These are phyloP conservation scores for Lentinula lateritia DNA, from an alignment of 768 basidiomycete genomes.

Conservation along the genomic window DNA sequence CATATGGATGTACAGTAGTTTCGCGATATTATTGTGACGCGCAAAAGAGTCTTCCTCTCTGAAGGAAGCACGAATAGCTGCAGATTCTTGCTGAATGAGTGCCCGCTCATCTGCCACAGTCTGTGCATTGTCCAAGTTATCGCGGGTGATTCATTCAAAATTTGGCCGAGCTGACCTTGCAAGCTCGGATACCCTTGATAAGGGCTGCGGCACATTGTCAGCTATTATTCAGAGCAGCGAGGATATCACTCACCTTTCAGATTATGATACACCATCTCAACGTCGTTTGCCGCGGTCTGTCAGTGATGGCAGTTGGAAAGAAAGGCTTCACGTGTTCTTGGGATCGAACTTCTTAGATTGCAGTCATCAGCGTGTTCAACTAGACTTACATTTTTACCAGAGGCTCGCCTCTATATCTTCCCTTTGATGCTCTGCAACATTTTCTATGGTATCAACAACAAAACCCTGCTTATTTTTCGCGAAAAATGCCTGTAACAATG, in stretches of 20 bases:
- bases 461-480: slow-evolving; percentile 1
- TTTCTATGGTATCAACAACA: neutral
- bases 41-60: slow-evolving; percentile 94
- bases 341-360: neutral
- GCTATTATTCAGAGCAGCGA: neutral
- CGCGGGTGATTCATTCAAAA: slow-evolving; percentile 19
- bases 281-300: neutral
- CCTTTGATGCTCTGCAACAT: neutral
- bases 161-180: slow-evolving; percentile 61
- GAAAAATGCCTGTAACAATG: slow-evolving; percentile 6
- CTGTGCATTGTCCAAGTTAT: slow-evolving; percentile 30
- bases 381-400: neutral
- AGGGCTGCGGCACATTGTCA: slow-evolving; percentile 54
- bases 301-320: neutral
- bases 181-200: slow-evolving; percentile 96
- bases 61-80: slow-evolving; percentile 94
- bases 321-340: neutral
- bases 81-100: slow-evolving; percentile 95
- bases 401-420: neutral
- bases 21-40: slow-evolving; percentile 96
- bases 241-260: slow-evolving; percentile 59
- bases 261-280: slow-evolving; percentile 74
- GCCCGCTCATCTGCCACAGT: slow-evolving; percentile 98
- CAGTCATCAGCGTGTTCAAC: too few relatives aligned
- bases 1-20: slow-evolving; percentile 98